These are phyloP conservation scores for Exophiala sp. DNA, from an alignment of 2,329 filamentous ascomycete genomes.

Conservation along the genomic window DNA sequence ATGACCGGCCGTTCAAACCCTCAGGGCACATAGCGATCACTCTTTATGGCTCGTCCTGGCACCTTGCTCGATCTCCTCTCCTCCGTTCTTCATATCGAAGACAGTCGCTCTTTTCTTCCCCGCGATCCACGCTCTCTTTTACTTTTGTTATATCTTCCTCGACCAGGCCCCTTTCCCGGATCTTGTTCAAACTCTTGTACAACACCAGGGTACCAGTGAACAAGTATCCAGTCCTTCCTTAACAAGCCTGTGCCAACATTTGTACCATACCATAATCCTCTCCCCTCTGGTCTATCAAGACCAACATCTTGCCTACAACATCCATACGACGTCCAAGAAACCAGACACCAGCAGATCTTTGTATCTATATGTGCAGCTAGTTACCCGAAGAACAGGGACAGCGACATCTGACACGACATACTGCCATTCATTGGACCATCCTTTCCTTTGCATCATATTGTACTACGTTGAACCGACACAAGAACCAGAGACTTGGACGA, in stretches of 20 bases:
- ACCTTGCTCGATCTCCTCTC: constrained; percentile 25
- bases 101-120: constrained; percentile 27
- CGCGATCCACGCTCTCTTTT: constrained; percentile 27
- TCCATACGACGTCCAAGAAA: constrained; percentile 5
- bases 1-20: constrained; percentile 15
- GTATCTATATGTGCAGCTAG: constrained; percentile 24
- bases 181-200: constrained; percentile 28
- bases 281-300: too few relatives aligned
- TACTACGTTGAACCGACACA: constrained; percentile 15
- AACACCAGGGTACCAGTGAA: constrained; percentile 26
- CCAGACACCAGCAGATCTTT: constrained; percentile 20
- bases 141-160: constrained; percentile 26
- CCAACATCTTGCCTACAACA: not conserved
- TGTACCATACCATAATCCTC: constrained; percentile 23
- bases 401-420: constrained; percentile 12
- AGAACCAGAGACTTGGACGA: not conserved
- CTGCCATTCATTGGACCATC: constrained; percentile 23
- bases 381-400: constrained; percentile 5
- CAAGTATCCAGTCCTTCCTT: constrained; percentile 30
- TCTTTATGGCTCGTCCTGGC: constrained; percentile 29
- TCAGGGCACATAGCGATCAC: constrained; percentile 26
- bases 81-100: constrained; percentile 29
- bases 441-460: constrained; percentile 22
- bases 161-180: constrained; percentile 29
- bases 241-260: constrained; percentile 26